Base-by-base conservation (phyloP, 257 asterid genomes). In the Plectranthus barbatus region DNA sequence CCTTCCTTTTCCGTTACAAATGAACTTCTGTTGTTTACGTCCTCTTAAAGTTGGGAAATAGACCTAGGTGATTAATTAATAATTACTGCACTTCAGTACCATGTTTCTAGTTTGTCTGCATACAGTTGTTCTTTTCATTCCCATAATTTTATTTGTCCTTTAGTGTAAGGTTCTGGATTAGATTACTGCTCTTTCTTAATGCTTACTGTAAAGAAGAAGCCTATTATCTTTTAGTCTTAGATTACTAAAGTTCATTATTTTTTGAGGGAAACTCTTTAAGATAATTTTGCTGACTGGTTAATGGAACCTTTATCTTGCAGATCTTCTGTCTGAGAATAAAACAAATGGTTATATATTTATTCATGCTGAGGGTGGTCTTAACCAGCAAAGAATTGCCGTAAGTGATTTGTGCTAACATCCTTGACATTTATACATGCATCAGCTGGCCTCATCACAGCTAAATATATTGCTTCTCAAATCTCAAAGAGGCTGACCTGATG, bases 291-390 rank as follows among this genome's bases (percentile, higher is more conserved):
- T 26, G 31, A 63, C 57, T 13, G n/a, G 34, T 13, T 46, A 13
- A n/a, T 6, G n/a, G 50, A 7, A 65, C 72, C 59, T 57, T 68
- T 20, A 62, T 41, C 59, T 65, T 78, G 79, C 89, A 93, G 96
- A 90, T 85, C 82, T 86, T 84, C 82, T 80, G 47, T 79, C 86
- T 51, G 91, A 81, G 78, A 87, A 87, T 67, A 78, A 81, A 60
- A 87, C 97, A 8, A 90, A 79, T 44, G 97, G 97, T 34, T 93
- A 87, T 71, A 84, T 93, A 53, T 93, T 93, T 74, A 93, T 93
- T 78, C 99, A 93, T 65, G 99, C 97, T 4, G 99, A 93, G 80
- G 99, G 99, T 69, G 99, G 99, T 70, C 85, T 93, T 72, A 93
- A 93, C 79, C 99, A 93, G 81, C 97, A 93, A 79, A 77, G 99